These are phyloP conservation scores for Syzygium oleosum DNA, from an alignment of 345 rosid genomes.

Conservation along the genomic window DNA sequence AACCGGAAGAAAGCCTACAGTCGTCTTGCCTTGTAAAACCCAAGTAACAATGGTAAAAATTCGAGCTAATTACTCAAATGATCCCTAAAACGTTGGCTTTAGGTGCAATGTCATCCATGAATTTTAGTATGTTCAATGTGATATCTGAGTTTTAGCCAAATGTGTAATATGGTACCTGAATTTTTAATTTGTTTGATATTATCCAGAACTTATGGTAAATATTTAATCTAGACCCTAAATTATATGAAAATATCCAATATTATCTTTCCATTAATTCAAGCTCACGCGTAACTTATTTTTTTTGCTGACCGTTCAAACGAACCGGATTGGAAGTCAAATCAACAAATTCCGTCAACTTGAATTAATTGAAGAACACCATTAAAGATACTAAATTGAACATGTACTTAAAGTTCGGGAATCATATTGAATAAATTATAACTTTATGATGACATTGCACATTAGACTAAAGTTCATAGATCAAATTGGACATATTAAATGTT, in stretches of 20 bases:
- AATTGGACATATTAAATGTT: background rate
- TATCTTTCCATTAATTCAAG: background rate
- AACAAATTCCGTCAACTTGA: background rate
- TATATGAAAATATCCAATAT: background rate
- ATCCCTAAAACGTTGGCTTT: rapidly evolving
- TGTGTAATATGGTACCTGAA: background rate
- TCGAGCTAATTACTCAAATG: background rate
- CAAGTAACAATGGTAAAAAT: background rate
- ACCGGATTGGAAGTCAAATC: background rate
- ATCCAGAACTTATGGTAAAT: background rate
- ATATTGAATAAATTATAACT: background rate
- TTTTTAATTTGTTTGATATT: background rate
- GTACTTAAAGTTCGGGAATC: rapidly evolving
- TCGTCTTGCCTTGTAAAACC: background rate
- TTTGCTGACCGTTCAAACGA: background rate
- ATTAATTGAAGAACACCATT: background rate
- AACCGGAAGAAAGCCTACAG: background rate
- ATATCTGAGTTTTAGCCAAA: background rate
- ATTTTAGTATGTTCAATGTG: background rate
- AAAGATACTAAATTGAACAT: background rate
- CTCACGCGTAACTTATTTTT: background rate
- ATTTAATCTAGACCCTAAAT: background rate
- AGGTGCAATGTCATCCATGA: background rate
- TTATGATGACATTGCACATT: background rate
- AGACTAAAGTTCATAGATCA: background rate